A percentile compares a stretch with the other conserved stretches of the same genome.
These are phyloP conservation scores for Rubia peregrina DNA, from an alignment of 305 asterid genomes.

Conservation along the genomic window DNA sequence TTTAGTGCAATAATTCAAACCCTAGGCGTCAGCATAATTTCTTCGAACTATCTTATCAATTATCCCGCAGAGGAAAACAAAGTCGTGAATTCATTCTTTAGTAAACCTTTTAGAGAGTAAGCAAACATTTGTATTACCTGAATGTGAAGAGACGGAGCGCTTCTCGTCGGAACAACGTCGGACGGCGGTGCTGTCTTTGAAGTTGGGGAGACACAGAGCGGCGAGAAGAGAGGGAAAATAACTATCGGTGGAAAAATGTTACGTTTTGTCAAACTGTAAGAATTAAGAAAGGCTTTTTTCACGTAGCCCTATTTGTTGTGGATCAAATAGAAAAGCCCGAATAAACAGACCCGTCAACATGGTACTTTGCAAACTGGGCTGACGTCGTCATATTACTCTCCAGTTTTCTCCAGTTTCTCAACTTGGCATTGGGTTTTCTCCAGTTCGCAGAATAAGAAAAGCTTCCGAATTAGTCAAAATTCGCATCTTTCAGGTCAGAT, in stretches of 20 bases:
- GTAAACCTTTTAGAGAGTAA: neutral
- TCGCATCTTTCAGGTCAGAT: conserved; percentile 6
- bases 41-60: neutral
- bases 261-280: too few relatives aligned
- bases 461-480: neutral
- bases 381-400: too few relatives aligned
- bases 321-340: neutral
- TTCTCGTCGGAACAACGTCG: neutral
- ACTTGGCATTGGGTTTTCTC: neutral
- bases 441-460: neutral
- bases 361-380: too few relatives aligned
- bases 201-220: neutral
- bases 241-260: too few relatives aligned
- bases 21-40: neutral
- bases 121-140: neutral
- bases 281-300: too few relatives aligned
- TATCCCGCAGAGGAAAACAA: neutral
- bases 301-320: neutral
- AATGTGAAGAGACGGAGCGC: neutral
- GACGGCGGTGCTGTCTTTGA: neutral
- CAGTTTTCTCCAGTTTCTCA: too few relatives aligned
- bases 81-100: neutral
- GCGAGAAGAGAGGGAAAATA: conserved; percentile 1
- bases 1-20: neutral
- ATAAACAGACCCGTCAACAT: neutral